Evolutionary conservation across 768 basidiomycete genomes (phyloP), one percentile per base, ranked within the genome.

Genomic region (Suillus brevipes): DNA sequence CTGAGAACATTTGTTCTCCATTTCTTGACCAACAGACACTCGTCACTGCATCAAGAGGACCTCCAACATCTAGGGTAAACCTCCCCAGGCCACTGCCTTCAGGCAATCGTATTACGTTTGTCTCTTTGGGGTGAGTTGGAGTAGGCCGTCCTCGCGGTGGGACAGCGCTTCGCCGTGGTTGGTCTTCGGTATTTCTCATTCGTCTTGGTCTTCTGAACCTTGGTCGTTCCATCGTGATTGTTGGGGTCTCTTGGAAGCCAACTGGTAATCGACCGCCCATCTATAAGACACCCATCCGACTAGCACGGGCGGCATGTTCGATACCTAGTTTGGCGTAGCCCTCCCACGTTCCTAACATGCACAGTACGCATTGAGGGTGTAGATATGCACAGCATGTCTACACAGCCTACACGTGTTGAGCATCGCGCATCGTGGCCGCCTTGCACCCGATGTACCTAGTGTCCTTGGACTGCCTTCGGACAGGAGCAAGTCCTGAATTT

Each of bases 11-110:
- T 36, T 61, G 71, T 37, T 47, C 66, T 4, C 66, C 73, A 13
- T 60, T 59, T 42, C 58, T 59, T 25, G 58, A 59, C 58, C 58
- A 59, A 59, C 58, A 59, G 14, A 59, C 58, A 38, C 58, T 59
- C 6, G 58, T 59, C 25, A 59, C 58, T 31, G 40, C 58, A 59
- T 59, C 40, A 6, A 25, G 18, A 59, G 58, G 58, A 28, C 58
- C 58, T 31, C 58, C 40, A 10, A 59, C 40, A 97, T 97, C 79
- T 95, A 96, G 18, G 94, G 95, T 47, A 95, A 95, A 74, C 89
- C 91, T 71, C 95, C 92, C 64, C 91, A 82, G 78, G 96, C 95
- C 95, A 97, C 97, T 79, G 91, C 93, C 84, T 97, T 97, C 83
- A 97, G 81, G 80, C 94, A 94, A 75, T 97, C 58, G 23, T 43